Evolutionary conservation across 768 basidiomycete genomes (phyloP).

Genomic region (Pleurotus citrinopileatus): DNA sequence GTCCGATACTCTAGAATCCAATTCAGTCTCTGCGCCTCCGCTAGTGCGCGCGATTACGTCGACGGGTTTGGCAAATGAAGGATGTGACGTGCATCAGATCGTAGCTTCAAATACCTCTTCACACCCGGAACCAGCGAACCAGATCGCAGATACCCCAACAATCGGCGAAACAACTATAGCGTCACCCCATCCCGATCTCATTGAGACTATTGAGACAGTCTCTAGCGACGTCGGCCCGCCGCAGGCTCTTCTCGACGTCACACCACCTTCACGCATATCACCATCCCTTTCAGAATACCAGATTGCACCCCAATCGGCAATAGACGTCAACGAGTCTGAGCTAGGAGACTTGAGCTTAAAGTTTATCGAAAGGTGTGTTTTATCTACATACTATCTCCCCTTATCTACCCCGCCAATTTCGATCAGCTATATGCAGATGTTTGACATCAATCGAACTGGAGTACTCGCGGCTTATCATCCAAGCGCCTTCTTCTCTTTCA

Average conservation of each 20-base stretch:
- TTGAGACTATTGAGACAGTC: no score
- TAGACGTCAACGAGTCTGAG: background rate
- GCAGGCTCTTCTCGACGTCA: no score
- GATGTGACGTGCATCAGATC: background rate
- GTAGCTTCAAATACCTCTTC: no score
- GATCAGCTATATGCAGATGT: background rate
- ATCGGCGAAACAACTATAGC: no score
- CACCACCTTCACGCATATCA: no score
- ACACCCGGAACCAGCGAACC: no score
- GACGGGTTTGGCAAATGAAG: background rate
- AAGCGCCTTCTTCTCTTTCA: slow-evolving; percentile 8
- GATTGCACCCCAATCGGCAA: background rate
- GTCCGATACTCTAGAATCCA: slow-evolving; percentile 5
- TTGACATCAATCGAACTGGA: background rate
- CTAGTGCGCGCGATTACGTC: background rate
- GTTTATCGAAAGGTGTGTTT: slow-evolving; percentile 5
- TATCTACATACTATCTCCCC: background rate
- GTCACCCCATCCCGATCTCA: no score
- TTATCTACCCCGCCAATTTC: background rate
- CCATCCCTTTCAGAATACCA: background rate
- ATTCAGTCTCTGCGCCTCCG: background rate
- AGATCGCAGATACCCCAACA: no score
- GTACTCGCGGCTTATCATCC: background rate
- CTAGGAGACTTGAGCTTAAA: background rate
- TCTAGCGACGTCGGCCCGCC: no score